A percentile compares a stretch with the other conserved stretches of the same genome.
Conservation (phyloP, 495 filamentous ascomycete species). For the Astrothelium subdiscretum region DNA sequence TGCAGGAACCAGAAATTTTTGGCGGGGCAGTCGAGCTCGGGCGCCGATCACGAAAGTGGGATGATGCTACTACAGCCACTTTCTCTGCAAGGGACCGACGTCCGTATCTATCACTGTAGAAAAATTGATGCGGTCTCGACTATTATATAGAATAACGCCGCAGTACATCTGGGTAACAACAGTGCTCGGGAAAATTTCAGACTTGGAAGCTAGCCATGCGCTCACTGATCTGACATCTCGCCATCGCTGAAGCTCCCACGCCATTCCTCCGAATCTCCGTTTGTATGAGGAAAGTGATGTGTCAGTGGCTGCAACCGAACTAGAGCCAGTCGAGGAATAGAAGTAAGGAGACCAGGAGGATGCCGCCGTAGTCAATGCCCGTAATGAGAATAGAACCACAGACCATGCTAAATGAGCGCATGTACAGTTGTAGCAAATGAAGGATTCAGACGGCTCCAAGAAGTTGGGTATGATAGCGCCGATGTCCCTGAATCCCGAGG, state of each 20-base stretch:
- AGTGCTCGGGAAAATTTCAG: neutral
- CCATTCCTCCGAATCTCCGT: neutral
- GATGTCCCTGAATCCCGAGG: neutral
- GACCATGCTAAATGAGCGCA: neutral
- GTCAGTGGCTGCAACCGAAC: neutral
- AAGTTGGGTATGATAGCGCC: neutral
- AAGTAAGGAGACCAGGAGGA: neutral
- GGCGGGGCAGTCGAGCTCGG: neutral
- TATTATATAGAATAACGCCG: neutral
- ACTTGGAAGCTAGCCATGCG: neutral
- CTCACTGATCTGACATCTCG: neutral
- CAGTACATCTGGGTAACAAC: neutral
- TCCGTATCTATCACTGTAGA: too few relatives aligned
- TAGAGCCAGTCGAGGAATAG: neutral
- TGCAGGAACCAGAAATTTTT: neutral
- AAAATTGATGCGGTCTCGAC: neutral
- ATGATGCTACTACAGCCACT: neutral
- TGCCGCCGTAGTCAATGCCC: neutral
- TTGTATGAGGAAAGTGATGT: neutral
- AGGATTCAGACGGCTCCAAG: neutral
- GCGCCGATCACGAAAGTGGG: neutral
- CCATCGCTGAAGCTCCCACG: neutral
- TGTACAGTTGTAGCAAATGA: neutral
- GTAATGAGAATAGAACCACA: neutral
- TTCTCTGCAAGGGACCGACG: too few relatives aligned